Base-by-base conservation (phyloP, 2,329 filamentous ascomycete species). In the Aspergillus fijiensis region DNA sequence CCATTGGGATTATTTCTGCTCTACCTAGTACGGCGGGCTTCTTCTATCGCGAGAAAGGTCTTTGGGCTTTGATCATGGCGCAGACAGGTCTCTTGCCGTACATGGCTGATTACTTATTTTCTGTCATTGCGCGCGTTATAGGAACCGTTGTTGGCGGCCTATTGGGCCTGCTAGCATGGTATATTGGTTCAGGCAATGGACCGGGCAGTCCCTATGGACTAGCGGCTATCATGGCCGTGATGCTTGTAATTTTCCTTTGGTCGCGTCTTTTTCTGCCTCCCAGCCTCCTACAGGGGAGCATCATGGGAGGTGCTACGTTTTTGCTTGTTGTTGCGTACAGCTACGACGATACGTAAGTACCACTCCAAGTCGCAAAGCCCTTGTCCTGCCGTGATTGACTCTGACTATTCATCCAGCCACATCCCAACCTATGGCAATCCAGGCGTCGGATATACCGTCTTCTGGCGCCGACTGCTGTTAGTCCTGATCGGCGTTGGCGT, bases 21-120 rank as follows among this genome's bases (percentile, higher is more conserved):
- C 70, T 84, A 3, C 77, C 79, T 0, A 66, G 69, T 27, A 76
- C 74, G 1, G 77, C 81, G 0, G 81, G 79, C 1, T 84, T 84
- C 65, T 83, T 77, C 62, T 84, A 82, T 53, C 76, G 81, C 2
- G 77, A 84, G 58, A 83, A 82, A 64, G 81, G 82, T 0, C 70
- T 84, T 0, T 84, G 82, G 82, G 80, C 73, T 0, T 67, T 84
- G 9, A 82, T 84, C 48, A 84, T 81, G 69, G 81, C 76, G 0
- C 82, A 84, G 63, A 81, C 79, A 0, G 76, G 74, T 1, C 62
- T 84, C 2, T 71, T 83, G 1, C 71, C 80, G 10, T 84, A 83
- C 63, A 77, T 82, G 73, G 77, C 80, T 0, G 82, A 84, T 55
- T 83, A 84, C 47, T 77, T 76, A 0, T 80, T 80, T 52, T 80